Evolutionary conservation across 2,329 filamentous ascomycete genomes (phyloP).

Genomic region (Corinectria fuckeliana): DNA sequence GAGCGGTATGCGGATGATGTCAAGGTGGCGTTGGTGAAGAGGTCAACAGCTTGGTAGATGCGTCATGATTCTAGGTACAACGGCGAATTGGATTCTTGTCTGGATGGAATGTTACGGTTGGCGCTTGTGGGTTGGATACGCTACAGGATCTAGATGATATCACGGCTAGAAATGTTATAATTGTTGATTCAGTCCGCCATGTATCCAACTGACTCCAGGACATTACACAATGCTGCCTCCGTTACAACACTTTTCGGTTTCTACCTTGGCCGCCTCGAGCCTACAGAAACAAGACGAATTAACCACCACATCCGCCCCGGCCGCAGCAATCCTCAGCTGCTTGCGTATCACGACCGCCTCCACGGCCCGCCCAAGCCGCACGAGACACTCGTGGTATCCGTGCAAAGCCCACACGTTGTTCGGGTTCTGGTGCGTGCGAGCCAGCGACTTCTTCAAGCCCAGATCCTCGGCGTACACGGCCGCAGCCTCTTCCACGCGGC

Average conservation of each 20-base stretch:
- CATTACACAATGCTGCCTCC: not conserved
- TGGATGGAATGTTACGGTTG: not conserved
- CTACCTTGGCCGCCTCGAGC: not conserved
- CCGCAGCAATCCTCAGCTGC: not conserved
- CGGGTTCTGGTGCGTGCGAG: constrained; percentile 69
- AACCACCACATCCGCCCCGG: constrained; percentile 10
- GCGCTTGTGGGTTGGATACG: not conserved
- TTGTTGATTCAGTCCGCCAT: not conserved
- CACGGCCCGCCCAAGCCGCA: constrained; percentile 51
- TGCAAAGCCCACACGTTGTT: constrained; percentile 80
- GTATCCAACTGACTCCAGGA: not conserved
- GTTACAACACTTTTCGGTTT: not conserved
- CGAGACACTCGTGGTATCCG: constrained; percentile 74
- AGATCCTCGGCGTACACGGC: constrained; percentile 67
- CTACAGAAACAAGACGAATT: constrained; percentile 23
- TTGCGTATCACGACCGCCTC: constrained; percentile 43
- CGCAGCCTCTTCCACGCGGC: constrained; percentile 60
- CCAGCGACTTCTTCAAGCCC: constrained; percentile 64
- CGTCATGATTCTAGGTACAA: too few species aligned
- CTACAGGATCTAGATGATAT: constrained; percentile 1
- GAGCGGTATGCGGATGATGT: constrained; percentile 40
- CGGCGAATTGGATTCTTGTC: not conserved
- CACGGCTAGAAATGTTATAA: not conserved
- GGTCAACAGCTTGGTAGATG: too few species aligned
- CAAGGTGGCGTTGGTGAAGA: constrained; percentile 32